Evolutionary conservation across 192 early-diverging fungal genomes (phyloP), one percentile per base, ranked within the genome.

Genomic region (Coemansia umbellata): DNA sequence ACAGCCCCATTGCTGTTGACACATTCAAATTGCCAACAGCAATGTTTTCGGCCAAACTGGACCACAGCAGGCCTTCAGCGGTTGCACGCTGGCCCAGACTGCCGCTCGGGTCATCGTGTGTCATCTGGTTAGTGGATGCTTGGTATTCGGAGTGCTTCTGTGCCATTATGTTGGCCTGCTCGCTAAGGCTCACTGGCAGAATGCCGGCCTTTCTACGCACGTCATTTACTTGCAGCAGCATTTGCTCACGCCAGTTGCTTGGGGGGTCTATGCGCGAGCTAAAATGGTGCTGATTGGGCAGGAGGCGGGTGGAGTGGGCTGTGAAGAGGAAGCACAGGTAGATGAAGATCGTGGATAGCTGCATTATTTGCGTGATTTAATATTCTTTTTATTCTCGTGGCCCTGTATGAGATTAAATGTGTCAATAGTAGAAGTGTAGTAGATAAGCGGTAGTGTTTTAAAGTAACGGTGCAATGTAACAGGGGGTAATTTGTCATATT

Each of bases 51-150:
- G 48, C 55, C 3, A 55, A 15, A 6, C 23, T 24, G 3, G 39
- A 9, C 64, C 59, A 64, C 21, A 19, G 51, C 10, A 68, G 21
- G 11, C 65, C 65, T 1, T 43, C 42, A 1, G 3, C 13, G 10
- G 30, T 58, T 5, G 41, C 50, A 3, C 63, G 47, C 3, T 42
- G 0, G 0, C 40, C 57, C 1, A 61, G 22, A 0, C 37, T 42
- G 13, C 68, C 68, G 22, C 14, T 24, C 13, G 55, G 5, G 22
- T 63, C 53, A 19, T 53, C 50, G 36, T 71, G 68, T 8, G 68
- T 71, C 68, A 71, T 58, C 3, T 14, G 39, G 5, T 51, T 18
- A 3, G 53, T 57, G 10, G 30, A 41, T 2, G 22, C 37, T 37
- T 56, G 52, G 54, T 69, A 57, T 10, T 62, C 31, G 0, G 53